A percentile compares a stretch with the other conserved stretches of the same genome.
These are phyloP conservation scores for Agaricus sinodeliciosus DNA, from an alignment of 768 basidiomycete genomes.

Conservation along the genomic window DNA sequence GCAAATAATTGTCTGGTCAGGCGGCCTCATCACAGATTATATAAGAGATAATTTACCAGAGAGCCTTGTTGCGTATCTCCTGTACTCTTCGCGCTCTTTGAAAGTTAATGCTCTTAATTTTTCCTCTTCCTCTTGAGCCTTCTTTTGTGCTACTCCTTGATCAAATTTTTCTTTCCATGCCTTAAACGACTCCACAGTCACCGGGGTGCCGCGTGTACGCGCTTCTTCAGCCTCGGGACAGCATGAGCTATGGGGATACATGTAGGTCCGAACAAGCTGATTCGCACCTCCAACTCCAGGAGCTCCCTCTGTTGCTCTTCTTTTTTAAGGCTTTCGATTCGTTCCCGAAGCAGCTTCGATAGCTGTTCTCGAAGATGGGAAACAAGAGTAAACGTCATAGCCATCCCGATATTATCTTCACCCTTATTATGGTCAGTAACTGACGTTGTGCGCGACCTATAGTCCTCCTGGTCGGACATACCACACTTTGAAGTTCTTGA, in stretches of 20 bases:
- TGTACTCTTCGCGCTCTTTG: slow-evolving; percentile 85
- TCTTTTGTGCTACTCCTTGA: slow-evolving; percentile 52
- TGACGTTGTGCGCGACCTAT: slow-evolving; percentile 1
- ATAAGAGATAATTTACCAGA: slow-evolving; percentile 46
- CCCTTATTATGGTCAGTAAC: slow-evolving; percentile 38
- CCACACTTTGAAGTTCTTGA: slow-evolving; percentile 48
- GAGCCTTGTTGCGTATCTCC: slow-evolving; percentile 50
- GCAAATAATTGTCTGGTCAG: slow-evolving; percentile 4
- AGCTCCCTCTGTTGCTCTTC: slow-evolving; percentile 73
- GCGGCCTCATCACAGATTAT: not conserved
- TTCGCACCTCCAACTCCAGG: slow-evolving; percentile 62
- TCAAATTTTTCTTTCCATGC: slow-evolving; percentile 82
- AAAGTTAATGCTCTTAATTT: slow-evolving; percentile 57
- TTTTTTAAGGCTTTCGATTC: slow-evolving; percentile 47
- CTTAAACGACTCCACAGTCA: slow-evolving; percentile 76
- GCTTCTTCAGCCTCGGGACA: slow-evolving; percentile 75
- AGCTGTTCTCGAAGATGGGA: slow-evolving; percentile 79
- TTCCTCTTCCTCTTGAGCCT: slow-evolving; percentile 70
- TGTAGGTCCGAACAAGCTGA: slow-evolving; percentile 7
- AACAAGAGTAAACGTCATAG: slow-evolving; percentile 95
- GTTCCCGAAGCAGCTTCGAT: slow-evolving; percentile 50
- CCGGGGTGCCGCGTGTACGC: slow-evolving; percentile 85
- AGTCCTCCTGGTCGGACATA: slow-evolving; percentile 24
- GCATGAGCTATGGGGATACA: not conserved
- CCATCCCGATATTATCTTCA: slow-evolving; percentile 87